Evolutionary conservation across 139 green algal genomes (phyloP), one percentile per base, ranked within the genome.

Genomic region (Closterium sp.): DNA sequence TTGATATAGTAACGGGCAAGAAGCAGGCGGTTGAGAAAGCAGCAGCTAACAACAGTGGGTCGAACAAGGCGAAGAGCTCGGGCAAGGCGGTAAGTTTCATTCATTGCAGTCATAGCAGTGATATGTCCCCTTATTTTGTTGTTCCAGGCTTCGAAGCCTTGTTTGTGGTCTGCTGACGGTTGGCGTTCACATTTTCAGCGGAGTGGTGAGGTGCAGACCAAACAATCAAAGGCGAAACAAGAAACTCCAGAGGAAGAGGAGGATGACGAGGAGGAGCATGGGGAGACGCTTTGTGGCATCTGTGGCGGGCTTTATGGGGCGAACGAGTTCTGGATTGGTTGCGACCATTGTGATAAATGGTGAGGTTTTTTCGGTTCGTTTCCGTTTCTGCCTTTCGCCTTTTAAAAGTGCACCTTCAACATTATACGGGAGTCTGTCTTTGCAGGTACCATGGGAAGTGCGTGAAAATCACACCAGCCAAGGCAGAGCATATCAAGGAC

Each of bases 251-350:
- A 92, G 62, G 89, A 94, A 38, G 92, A 94, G 29, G 90, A 87
- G 89, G 79, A 95, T 79, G 90, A 95, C 32, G 93, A 95, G 2
- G 93, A 95, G 70, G 93, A 95, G 70, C 87, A 93, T 30, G 93
- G 91, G 9, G 90, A 94, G 9, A 94, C 93, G 24, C 62, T 94
- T 24, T 95, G 93, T 73, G 93, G 93, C 24, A 91, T 95, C 3
- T 95, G 93, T 29, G 89, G 42, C 24, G 93, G 93, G 9, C 29
- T 85, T 29, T 95, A 95, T 89, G 91, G 85, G 27, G 31, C 91
- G 28, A 91, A 92, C 90, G 93, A 95, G 91, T 95, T 95, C 84
- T 95, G 93, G 93, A 95, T 95, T 87, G 91, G 86, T 9, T 95
- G 93, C 31, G 93, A 95, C 45, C 29, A 70, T 22, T 95, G 93